phyloP scores from a whole-genome alignment of 805 yeast genomes.

The Cyberlindnera mycetangii region DNA sequence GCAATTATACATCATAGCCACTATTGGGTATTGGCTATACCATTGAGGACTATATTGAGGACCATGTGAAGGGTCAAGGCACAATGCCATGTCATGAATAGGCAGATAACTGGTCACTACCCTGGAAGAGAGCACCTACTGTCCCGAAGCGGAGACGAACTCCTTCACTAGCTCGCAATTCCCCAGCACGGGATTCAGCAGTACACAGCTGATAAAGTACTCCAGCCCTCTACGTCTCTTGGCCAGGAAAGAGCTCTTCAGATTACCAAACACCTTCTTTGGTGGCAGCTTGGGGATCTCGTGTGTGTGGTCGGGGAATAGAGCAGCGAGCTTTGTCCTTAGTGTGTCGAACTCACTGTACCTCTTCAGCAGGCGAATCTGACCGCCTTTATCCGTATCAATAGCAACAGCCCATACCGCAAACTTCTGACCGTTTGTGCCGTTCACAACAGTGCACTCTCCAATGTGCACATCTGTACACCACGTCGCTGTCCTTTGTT shows the following conservation, averaged over 20 bases:
- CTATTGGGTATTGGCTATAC: too few relatives aligned
- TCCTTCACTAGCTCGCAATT: constrained; percentile 31
- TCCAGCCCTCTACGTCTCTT: constrained; percentile 41
- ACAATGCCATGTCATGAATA: too few relatives aligned
- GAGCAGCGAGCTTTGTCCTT: constrained; percentile 34
- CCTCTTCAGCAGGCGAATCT: constrained; percentile 49
- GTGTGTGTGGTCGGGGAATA: constrained; percentile 34
- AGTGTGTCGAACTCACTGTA: constrained; percentile 61
- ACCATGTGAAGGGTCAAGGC: too few relatives aligned
- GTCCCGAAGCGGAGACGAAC: constrained; percentile 22
- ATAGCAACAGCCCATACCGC: constrained; percentile 41
- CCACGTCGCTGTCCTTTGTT: constrained; percentile 28
- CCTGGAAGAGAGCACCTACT: too few relatives aligned
- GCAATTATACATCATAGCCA: too few relatives aligned
- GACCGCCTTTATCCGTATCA: constrained; percentile 32
- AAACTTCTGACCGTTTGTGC: constrained; percentile 36
- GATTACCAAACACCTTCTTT: constrained; percentile 31
- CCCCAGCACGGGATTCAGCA: constrained; percentile 41
- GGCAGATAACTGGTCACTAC: too few relatives aligned
- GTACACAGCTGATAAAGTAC: constrained; percentile 41
- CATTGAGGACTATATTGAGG: too few relatives aligned
- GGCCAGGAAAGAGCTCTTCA: constrained; percentile 32
- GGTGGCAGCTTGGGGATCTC: constrained; percentile 47
- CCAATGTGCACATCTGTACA: constrained; percentile 37
- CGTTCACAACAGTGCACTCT: constrained; percentile 38